Evolutionary conservation across 495 filamentous ascomycete species (phyloP).

Genomic region (Lophiostoma macrostomum): DNA sequence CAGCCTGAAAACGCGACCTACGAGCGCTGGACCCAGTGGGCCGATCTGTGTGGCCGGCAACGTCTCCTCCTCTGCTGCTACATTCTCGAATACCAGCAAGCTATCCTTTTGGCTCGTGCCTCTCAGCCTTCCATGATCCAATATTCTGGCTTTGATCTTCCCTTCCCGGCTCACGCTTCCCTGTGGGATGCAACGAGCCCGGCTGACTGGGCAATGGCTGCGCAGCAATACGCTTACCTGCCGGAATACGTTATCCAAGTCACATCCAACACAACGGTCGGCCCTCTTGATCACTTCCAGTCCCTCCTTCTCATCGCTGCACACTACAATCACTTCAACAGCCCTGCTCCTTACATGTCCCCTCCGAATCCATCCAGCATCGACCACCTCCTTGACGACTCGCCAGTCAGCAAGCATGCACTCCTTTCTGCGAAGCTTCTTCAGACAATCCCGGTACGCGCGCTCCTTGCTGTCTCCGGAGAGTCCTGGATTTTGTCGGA

Average conservation of each 20-base stretch:
- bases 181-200: constrained; percentile 32
- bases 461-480: constrained; percentile 39
- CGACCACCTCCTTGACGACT: constrained; percentile 23
- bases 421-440: constrained; percentile 32
- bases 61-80: constrained; percentile 37
- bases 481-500: constrained; percentile 41
- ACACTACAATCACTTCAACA: constrained; percentile 28
- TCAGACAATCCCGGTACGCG: constrained; percentile 37
- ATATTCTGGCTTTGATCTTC: constrained; percentile 30
- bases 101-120: constrained; percentile 34
- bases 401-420: constrained; percentile 25
- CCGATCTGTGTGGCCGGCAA: constrained; percentile 26
- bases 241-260: constrained; percentile 20
- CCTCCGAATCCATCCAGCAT: constrained; percentile 2
- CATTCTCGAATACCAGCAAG: constrained; percentile 39
- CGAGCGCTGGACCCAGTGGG: constrained; percentile 29
- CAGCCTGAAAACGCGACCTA: constrained; percentile 18
- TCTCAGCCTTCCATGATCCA: constrained; percentile 12
- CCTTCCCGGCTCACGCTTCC: constrained; percentile 27
- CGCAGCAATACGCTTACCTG: constrained; percentile 22
- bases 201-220: constrained; percentile 20
- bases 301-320: constrained; percentile 37
- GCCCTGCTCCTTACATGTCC: constrained; percentile 17
- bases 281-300: constrained; percentile 33
- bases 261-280: constrained; percentile 4